Evolutionary conservation across 495 filamentous ascomycete species (phyloP).

Genomic region (Parathielavia appendiculata): DNA sequence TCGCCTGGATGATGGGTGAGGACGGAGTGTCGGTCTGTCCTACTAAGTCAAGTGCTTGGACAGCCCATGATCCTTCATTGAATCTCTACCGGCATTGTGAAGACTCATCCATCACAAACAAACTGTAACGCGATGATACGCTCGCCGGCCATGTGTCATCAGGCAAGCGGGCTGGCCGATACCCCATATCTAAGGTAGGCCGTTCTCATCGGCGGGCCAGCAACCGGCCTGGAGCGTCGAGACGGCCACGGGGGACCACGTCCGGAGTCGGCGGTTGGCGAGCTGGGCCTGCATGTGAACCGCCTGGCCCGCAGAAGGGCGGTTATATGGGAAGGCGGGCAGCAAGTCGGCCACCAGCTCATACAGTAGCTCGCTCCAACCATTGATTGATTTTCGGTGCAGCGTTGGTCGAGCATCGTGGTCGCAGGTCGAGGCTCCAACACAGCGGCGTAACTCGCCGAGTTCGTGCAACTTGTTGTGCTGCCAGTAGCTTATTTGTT

Average conservation of each 20-base stretch:
- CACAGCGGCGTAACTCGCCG: not conserved
- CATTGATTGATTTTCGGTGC: constrained; percentile 5
- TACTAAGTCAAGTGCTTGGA: not conserved
- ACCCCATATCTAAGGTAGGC: not conserved
- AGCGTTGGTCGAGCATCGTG: not conserved
- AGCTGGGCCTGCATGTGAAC: constrained; percentile 1
- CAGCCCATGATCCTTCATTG: not conserved
- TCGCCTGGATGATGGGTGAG: not conserved
- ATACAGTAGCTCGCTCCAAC: not conserved
- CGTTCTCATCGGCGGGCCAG: not conserved
- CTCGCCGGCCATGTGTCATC: not conserved
- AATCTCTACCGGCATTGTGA: not conserved
- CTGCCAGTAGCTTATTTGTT: not conserved
- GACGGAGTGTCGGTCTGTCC: not conserved
- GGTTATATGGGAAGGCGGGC: not conserved
- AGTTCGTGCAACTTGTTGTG: not conserved
- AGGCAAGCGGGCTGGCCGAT: not conserved
- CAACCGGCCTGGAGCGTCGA: not conserved
- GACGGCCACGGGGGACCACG: not conserved
- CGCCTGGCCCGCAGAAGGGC: not conserved
- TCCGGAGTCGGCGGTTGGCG: not conserved
- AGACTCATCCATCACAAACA: not conserved
- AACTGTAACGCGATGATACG: constrained; percentile 1
- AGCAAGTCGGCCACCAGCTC: not conserved
- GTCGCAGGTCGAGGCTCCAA: not conserved